These are phyloP conservation scores for Pezicula rhizophila DNA, from an alignment of 2,329 filamentous ascomycete species.

Conservation along the genomic window DNA sequence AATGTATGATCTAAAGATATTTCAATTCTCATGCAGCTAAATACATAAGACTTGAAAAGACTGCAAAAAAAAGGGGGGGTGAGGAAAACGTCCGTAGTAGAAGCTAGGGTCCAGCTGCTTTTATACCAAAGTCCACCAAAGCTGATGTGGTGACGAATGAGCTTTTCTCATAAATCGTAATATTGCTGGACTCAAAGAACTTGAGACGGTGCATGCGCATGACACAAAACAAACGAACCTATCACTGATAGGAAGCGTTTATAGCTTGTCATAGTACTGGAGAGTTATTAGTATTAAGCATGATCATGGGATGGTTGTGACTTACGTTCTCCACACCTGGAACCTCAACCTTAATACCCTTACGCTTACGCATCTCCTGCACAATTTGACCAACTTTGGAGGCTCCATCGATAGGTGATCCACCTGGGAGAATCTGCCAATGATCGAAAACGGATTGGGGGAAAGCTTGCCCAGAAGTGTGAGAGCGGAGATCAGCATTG, in stretches of 20 bases:
- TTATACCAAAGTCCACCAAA: slow-evolving; percentile 16
- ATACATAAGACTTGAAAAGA: slow-evolving; percentile 22
- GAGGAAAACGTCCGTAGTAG: slow-evolving; percentile 13
- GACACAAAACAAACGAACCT: slow-evolving; percentile 23
- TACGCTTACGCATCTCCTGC: slow-evolving; percentile 90
- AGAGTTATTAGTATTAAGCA: slow-evolving; percentile 32
- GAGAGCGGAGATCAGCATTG: slow-evolving; percentile 91
- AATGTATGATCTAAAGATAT: slow-evolving; percentile 15
- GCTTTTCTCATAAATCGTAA: slow-evolving; percentile 23
- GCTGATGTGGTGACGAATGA: slow-evolving; percentile 14
- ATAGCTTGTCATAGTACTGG: slow-evolving; percentile 99
- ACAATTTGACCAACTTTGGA: slow-evolving; percentile 81
- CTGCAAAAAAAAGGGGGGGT: slow-evolving; percentile 16
- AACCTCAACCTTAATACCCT: slow-evolving; percentile 97
- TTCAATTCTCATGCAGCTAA: slow-evolving; percentile 25
- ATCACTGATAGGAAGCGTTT: slow-evolving; percentile 37
- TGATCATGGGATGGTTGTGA: slow-evolving; percentile 25
- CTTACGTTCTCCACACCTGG: slow-evolving; percentile 93
- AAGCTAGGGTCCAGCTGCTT: slow-evolving; percentile 18
- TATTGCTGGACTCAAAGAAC: slow-evolving; percentile 17
- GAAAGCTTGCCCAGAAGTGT: slow-evolving; percentile 97
- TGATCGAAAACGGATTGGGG: slow-evolving; percentile 98
- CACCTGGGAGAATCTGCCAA: slow-evolving; percentile 94
- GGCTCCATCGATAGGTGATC: slow-evolving; percentile 77
- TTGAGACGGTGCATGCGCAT: slow-evolving; percentile 12